These are phyloP conservation scores for Verruconis gallopava DNA, from an alignment of 2,329 filamentous ascomycete species.

Conservation along the genomic window DNA sequence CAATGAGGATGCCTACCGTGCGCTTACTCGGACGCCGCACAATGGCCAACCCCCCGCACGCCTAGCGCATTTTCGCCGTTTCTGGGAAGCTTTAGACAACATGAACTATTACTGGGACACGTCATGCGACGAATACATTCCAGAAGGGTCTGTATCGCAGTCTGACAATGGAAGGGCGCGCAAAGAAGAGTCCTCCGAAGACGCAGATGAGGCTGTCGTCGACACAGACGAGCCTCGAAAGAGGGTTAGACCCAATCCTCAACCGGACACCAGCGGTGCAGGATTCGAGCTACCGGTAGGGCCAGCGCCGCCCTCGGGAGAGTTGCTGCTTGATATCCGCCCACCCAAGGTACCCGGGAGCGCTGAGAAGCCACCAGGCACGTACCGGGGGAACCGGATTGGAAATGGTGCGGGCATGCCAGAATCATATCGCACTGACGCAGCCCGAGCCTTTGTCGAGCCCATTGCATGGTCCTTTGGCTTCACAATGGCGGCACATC, in stretches of 20 bases:
- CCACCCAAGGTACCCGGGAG: conserved; percentile 19
- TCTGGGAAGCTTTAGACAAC: conserved; percentile 46
- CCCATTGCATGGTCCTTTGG: conserved; percentile 45
- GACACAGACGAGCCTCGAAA: conserved; percentile 2
- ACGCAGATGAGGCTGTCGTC: conserved; percentile 2
- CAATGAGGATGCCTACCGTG: conserved; percentile 46
- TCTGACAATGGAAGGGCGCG: conserved; percentile 2
- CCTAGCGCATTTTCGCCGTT: conserved; percentile 44
- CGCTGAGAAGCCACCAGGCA: conserved; percentile 19
- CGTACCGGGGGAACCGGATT: conserved; percentile 47
- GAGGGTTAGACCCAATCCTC: conserved; percentile 2
- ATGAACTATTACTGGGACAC: conserved; percentile 52
- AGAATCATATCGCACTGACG: conserved; percentile 42
- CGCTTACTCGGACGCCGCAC: conserved; percentile 36
- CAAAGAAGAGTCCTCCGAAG: background rate
- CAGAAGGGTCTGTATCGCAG: conserved; percentile 15
- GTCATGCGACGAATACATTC: conserved; percentile 43
- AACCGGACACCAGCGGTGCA: background rate
- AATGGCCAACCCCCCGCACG: conserved; percentile 25
- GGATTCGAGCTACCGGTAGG: background rate
- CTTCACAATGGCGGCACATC: conserved; percentile 37
- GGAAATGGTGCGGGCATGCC: conserved; percentile 46
- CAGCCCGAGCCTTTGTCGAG: conserved; percentile 43
- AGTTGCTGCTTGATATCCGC: background rate
- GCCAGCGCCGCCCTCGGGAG: background rate